These are phyloP conservation scores for Botryosphaeria dothidea DNA, from an alignment of 2,329 filamentous ascomycete genomes.

Conservation along the genomic window DNA sequence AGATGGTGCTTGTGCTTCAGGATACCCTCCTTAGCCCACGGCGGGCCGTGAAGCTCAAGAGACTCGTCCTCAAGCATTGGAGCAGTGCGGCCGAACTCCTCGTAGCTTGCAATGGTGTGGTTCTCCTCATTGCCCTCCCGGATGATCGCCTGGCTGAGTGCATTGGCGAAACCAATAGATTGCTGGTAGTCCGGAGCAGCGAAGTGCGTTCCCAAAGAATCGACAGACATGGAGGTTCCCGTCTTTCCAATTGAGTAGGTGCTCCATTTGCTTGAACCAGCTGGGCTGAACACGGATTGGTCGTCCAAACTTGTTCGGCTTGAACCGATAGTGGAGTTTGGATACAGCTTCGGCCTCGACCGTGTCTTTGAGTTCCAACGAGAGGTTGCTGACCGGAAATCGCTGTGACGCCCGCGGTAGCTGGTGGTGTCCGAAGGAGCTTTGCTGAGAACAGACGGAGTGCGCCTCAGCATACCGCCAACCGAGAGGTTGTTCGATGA, in stretches of 20 bases:
- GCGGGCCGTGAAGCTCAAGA: conserved; percentile 87
- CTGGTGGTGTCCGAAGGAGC: conserved; percentile 79
- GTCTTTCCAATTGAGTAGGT: conserved; percentile 90
- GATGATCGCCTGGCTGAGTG: conserved; percentile 93
- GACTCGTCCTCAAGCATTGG: conserved; percentile 88
- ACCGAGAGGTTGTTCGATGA: conserved; percentile 64
- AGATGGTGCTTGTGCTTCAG: conserved; percentile 96
- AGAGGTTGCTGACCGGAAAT: conserved; percentile 63
- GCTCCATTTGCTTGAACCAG: conserved; percentile 91
- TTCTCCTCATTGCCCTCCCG: conserved; percentile 84
- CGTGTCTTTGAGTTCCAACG: conserved; percentile 85
- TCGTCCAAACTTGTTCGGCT: conserved; percentile 95
- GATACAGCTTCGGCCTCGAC: conserved; percentile 74
- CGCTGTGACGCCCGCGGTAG: conserved; percentile 71
- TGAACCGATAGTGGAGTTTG: conserved; percentile 79
- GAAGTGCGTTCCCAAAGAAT: conserved; percentile 79
- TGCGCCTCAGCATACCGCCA: conserved; percentile 72
- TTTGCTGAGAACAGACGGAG: conserved; percentile 89
- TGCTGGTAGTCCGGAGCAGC: conserved; percentile 85
- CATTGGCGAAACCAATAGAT: conserved; percentile 96
- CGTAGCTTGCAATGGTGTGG: conserved; percentile 53
- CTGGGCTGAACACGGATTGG: conserved; percentile 87
- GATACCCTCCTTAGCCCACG: conserved; percentile 97
- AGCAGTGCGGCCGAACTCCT: conserved; percentile 61
- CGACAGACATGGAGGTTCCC: conserved; percentile 85